Conservation (phyloP, 225 moss, liverwort and hornwort genomes). For the Lunularia cruciata region DNA sequence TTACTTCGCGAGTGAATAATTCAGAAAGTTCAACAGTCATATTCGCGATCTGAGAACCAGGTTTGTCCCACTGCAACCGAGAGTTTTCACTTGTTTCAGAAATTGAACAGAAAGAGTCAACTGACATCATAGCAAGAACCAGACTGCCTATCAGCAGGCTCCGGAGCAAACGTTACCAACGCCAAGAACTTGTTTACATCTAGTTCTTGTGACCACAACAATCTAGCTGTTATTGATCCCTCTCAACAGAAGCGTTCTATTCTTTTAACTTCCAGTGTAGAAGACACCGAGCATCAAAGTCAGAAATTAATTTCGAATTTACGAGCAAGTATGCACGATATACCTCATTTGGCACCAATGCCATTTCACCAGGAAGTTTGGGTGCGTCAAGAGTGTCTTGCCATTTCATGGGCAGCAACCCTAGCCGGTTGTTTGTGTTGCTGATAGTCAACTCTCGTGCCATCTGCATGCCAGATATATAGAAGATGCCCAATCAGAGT, state of each 20-base stretch:
- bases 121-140: no score
- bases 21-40: conserved; percentile 95
- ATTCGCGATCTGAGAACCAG: conserved; percentile 80
- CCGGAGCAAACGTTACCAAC: no score
- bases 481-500: neutral
- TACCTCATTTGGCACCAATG: conserved; percentile 92
- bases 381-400: conserved; percentile 81
- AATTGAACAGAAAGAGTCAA: neutral
- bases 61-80: conserved; percentile 83
- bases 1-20: conserved; percentile 87
- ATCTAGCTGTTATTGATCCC: no score
- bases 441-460: conserved; percentile 94
- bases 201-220: no score
- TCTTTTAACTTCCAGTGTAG: no score
- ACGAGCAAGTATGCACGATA: conserved; percentile 8
- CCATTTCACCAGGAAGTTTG: conserved; percentile 86
- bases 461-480: conserved; percentile 47
- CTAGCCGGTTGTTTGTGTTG: conserved; percentile 64
- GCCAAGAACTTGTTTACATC: no score
- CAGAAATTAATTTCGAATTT: no score
- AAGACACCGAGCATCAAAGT: no score
- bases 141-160: no score
- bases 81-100: neutral
- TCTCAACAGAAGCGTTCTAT: no score
- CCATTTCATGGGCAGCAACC: conserved; percentile 89